These are phyloP conservation scores for Claviceps monticola DNA, from an alignment of 2,329 filamentous ascomycete species.

Conservation along the genomic window DNA sequence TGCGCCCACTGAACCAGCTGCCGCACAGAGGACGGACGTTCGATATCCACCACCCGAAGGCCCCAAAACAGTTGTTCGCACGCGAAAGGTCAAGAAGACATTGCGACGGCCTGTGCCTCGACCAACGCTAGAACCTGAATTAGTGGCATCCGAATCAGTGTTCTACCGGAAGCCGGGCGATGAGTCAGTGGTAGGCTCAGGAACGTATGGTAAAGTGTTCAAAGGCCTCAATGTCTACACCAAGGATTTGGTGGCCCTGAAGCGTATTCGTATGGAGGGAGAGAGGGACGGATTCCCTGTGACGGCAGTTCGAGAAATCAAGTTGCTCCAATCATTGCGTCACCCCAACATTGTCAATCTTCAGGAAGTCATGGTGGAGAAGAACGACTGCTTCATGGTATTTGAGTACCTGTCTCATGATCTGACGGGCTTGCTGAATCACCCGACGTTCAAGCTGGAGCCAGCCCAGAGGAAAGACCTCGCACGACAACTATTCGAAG, in stretches of 20 bases:
- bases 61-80: constrained; percentile 30
- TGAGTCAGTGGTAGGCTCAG: constrained; percentile 88
- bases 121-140: constrained; percentile 56
- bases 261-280: constrained; percentile 87
- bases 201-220: constrained; percentile 92
- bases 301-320: constrained; percentile 82
- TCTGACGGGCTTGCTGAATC: constrained; percentile 85
- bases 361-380: constrained; percentile 93
- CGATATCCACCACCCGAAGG: constrained; percentile 20
- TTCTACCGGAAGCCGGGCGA: constrained; percentile 96
- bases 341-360: constrained; percentile 73
- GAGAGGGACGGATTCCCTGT: constrained; percentile 85
- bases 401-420: constrained; percentile 98
- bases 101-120: constrained; percentile 58
- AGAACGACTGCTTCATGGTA: constrained; percentile 98
- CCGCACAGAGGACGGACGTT: constrained; percentile 24
- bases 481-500: constrained; percentile 84
- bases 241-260: constrained; percentile 67
- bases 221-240: constrained; percentile 91
- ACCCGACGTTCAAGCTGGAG: constrained; percentile 79
- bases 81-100: constrained; percentile 51
- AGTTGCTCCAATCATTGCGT: constrained; percentile 73
- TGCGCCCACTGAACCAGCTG: constrained; percentile 41
- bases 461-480: constrained; percentile 83
- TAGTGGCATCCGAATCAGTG: constrained; percentile 70